A percentile compares a stretch with the other conserved stretches of the same genome.
Evolutionary conservation across 2,329 filamentous ascomycete genomes (phyloP).

Genomic region (Ophiobolus disseminans): DNA sequence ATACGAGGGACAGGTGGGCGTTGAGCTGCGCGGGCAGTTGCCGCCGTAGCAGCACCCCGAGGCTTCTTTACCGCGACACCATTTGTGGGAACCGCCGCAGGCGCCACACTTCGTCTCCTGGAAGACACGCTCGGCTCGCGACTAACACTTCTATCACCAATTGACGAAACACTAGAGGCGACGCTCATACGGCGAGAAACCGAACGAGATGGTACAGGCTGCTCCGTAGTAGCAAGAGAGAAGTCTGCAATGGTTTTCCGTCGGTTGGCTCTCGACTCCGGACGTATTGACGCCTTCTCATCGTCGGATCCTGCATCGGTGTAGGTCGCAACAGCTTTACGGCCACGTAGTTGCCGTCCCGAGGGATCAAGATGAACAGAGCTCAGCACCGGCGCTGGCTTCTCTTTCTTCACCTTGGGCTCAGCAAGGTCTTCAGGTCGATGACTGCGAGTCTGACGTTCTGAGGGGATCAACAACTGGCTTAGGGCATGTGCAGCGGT

Average conservation of each 20-base stretch:
- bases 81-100: slow-evolving; percentile 31
- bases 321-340: slow-evolving; percentile 63
- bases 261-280: slow-evolving; percentile 38
- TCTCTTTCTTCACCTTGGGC: slow-evolving; percentile 66
- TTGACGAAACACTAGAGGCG: slow-evolving; percentile 53
- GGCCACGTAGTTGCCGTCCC: slow-evolving; percentile 72
- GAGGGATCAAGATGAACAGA: slow-evolving; percentile 54
- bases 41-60: slow-evolving; percentile 54
- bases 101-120: slow-evolving; percentile 40
- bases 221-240: slow-evolving; percentile 31
- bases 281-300: slow-evolving; percentile 32
- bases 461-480: slow-evolving; percentile 78
- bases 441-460: slow-evolving; percentile 78
- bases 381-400: slow-evolving; percentile 44
- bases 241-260: slow-evolving; percentile 52
- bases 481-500: slow-evolving; percentile 83
- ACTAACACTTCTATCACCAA: slow-evolving; percentile 41
- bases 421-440: slow-evolving; percentile 76
- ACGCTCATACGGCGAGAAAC: slow-evolving; percentile 53
- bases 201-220: slow-evolving; percentile 26
- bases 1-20: slow-evolving; percentile 53
- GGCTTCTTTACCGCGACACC: slow-evolving; percentile 66
- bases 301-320: slow-evolving; percentile 58
- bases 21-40: slow-evolving; percentile 40
- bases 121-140: slow-evolving; percentile 50